Base-by-base conservation (phyloP, 1,284 basidiomycete genomes). In the Trametes hirsuta region DNA sequence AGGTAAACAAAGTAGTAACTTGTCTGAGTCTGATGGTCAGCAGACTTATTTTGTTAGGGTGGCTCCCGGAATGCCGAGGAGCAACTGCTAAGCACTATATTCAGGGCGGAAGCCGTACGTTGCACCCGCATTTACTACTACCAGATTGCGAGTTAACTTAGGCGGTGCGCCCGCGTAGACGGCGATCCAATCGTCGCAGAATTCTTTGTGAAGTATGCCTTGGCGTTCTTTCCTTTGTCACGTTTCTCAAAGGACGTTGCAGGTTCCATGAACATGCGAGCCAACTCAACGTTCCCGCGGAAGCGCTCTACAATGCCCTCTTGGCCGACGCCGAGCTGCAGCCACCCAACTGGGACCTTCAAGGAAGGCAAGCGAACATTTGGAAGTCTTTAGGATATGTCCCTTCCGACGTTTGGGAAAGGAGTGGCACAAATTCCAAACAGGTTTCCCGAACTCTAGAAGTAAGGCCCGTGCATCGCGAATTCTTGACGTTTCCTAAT, bases 91-190 rank as follows among this genome's bases (percentile, higher is more conserved):
- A 75, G 63, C 77, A 79, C 52, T 87, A 76, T 49, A 83, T 87
- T 47, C 85, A 88, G 71, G 86, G 86, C 11, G 85, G 85, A 22
- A 87, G 84, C 63, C 82, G 86, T 87, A 65, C 62, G 82, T 79
- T 30, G 30, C 30, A 30, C n/a, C 2, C 14, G 8, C 2, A 2
- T 42, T 15, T 41, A 30, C 5, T 24, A 15, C 22, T 51, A 22
- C 9, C 24, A 34, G 8, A 30, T 45, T 24, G 12, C 8, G 14
- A 4, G 12, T 51, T 3, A 50, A n/a, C 10, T 42, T 9, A 15
- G 5, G 53, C 25, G 47, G n/a, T 18, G 18, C 39, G 2, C 18
- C 9, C n/a, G 18, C n/a, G 3, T 45, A 87, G 85, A 87, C 64
- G 86, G 76, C 0, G 85, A 87, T 66, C 85, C 85, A 0, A 86